Evolutionary conservation across 2,329 filamentous ascomycete genomes (phyloP).

Genomic region (Neopestalotiopsis clavispora): DNA sequence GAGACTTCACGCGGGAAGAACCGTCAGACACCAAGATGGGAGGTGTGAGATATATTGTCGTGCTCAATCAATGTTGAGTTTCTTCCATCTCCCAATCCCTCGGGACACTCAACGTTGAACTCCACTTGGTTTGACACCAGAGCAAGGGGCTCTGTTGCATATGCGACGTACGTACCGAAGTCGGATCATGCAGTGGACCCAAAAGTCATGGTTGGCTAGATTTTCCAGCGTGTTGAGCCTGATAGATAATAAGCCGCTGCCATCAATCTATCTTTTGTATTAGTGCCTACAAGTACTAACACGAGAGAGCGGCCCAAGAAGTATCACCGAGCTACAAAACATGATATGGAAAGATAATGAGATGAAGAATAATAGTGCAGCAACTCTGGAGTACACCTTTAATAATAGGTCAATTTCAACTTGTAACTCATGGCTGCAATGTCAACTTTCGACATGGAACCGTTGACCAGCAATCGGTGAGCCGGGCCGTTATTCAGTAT

Average conservation of each 20-base stretch:
- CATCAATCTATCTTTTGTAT: background rate
- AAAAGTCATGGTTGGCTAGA: background rate
- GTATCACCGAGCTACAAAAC: too few species aligned
- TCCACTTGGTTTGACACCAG: background rate
- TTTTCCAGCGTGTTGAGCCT: background rate
- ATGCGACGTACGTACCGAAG: constrained; percentile 1
- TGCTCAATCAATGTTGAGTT: background rate
- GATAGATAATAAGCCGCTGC: background rate
- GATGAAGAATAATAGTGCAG: too few species aligned
- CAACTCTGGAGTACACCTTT: too few species aligned
- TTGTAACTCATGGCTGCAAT: too few species aligned
- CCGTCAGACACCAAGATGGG: background rate
- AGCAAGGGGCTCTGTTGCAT: background rate
- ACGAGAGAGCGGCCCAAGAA: background rate
- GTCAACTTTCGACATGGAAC: too few species aligned
- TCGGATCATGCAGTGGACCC: background rate
- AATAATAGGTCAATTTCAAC: too few species aligned
- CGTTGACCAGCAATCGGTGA: too few species aligned
- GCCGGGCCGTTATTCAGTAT: too few species aligned
- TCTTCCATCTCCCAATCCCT: background rate
- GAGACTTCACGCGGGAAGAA: background rate
- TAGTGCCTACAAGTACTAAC: background rate
- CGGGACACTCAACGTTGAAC: background rate
- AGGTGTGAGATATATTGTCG: constrained; percentile 2
- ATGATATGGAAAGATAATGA: too few species aligned